Base-by-base conservation (phyloP, 768 basidiomycete genomes). In the Lactarius quietus region DNA sequence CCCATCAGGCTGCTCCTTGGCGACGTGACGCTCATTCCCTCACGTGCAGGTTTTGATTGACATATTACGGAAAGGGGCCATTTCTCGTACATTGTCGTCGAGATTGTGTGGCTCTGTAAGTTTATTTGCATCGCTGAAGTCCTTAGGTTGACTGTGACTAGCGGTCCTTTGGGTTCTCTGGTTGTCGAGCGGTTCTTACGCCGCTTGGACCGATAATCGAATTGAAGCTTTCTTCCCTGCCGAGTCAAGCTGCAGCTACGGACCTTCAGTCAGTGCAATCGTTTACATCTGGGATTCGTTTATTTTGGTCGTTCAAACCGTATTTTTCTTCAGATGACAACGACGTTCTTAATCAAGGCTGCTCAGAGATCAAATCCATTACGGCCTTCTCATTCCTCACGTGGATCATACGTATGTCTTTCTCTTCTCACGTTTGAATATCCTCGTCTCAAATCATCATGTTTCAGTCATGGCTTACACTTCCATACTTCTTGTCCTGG, bases 31-130 rank as follows among this genome's bases (percentile, higher is more conserved):
- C 26, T 38, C 31, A 26, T 15, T 28, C 31, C 23, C 6, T 7
- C 29, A 20, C 26, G 48, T n/a, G 12, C 56, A 81, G 81, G 73
- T 41, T 35, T 23, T 77, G 26, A 45, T 79, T 28, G 79, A 81
- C 62, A 41, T 72, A 35, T 0, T 75, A 29, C 75, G 78, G 17
- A 72, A 69, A 23, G 79, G 76, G n/a, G 75, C 77, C 1, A 69
- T 78, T 74, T 78, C 6, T 81, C 80, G 33, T 76, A 74, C 73
- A 71, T 80, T 18, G 64, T 73, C 28, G 71, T 78, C 8, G 80
- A 81, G 65, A 35, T 81, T 18, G 53, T 20, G 17, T 79, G 76
- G 77, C 65, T 79, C 60, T 69, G 78, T 81, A 65, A 69, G 78
- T 59, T 29, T 41, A 6, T 68, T 48, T 52, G 6, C 35, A 29